Conservation (phyloP, 441 rosid species). For the Mallotus repandus region DNA sequence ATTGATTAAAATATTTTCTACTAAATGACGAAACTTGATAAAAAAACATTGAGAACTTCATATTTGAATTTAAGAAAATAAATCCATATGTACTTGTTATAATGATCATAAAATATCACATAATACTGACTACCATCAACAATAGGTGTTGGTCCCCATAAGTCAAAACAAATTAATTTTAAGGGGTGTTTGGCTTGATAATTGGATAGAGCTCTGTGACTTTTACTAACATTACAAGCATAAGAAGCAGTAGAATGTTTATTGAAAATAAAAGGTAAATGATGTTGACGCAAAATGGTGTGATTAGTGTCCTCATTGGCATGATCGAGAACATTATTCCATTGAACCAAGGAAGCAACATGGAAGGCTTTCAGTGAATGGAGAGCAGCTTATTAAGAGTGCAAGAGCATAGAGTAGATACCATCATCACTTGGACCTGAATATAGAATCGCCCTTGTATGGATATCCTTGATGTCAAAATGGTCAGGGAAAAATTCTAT, state of each 20-base stretch:
- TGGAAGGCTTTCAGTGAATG: not conserved
- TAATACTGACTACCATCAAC: no score
- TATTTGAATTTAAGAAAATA: no score
- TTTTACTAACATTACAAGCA: not conserved
- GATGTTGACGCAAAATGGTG: not conserved
- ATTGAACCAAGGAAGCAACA: not conserved
- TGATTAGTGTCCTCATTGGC: not conserved
- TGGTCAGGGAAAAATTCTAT: not conserved
- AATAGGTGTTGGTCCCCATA: not conserved
- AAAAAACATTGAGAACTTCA: not conserved
- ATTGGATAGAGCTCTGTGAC: not conserved
- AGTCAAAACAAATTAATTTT: not conserved
- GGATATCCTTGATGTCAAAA: not conserved
- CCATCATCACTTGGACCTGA: not conserved
- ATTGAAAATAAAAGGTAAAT: not conserved
- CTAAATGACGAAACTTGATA: not conserved
- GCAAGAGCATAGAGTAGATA: not conserved
- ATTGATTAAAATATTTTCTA: not conserved
- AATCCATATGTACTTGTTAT: no score
- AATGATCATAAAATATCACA: no score
- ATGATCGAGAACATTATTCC: not conserved
- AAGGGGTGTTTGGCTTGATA: not conserved
- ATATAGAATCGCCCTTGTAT: not conserved
- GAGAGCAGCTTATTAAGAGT: not conserved
- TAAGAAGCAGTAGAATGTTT: not conserved